Conservation (phyloP, 179 eudicot genomes). For the Spinacia oleracea region DNA sequence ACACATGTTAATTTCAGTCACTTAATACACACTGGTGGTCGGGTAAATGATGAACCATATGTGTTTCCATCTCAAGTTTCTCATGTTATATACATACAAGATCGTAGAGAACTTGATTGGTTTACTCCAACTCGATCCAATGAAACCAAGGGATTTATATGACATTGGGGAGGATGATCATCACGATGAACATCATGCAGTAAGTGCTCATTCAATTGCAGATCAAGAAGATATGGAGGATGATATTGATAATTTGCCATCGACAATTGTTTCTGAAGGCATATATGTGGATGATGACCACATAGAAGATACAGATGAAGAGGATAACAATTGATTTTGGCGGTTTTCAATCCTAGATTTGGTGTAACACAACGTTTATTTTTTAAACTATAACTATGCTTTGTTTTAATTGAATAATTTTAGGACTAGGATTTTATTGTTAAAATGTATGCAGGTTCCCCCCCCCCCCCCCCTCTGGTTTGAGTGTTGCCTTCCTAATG, state of each 20-base stretch:
- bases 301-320: not conserved
- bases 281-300: slow-evolving; percentile 14
- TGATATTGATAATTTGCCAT: not conserved
- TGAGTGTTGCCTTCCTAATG: too few relatives aligned
- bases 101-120: slow-evolving; percentile 1
- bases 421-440: too few relatives aligned
- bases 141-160: slow-evolving; percentile 3
- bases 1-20: slow-evolving; percentile 7
- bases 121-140: slow-evolving; percentile 4
- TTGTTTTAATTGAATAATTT: too few relatives aligned
- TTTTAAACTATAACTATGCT: too few relatives aligned
- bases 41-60: slow-evolving; percentile 14
- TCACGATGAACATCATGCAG: not conserved
- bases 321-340: too few relatives aligned
- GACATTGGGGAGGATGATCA: not conserved
- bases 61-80: slow-evolving; percentile 18
- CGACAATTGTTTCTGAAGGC: not conserved
- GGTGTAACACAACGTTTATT: too few relatives aligned
- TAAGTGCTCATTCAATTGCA: not conserved
- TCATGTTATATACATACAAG: slow-evolving; percentile 7
- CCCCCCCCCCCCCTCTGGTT: too few relatives aligned
- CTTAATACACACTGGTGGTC: slow-evolving; percentile 1
- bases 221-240: not conserved
- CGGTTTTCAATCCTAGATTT: too few relatives aligned
- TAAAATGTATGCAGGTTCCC: too few relatives aligned